Evolutionary conservation across 2,329 filamentous ascomycete genomes (phyloP).

Genomic region (Coniosporium tulheliwenetii): DNA sequence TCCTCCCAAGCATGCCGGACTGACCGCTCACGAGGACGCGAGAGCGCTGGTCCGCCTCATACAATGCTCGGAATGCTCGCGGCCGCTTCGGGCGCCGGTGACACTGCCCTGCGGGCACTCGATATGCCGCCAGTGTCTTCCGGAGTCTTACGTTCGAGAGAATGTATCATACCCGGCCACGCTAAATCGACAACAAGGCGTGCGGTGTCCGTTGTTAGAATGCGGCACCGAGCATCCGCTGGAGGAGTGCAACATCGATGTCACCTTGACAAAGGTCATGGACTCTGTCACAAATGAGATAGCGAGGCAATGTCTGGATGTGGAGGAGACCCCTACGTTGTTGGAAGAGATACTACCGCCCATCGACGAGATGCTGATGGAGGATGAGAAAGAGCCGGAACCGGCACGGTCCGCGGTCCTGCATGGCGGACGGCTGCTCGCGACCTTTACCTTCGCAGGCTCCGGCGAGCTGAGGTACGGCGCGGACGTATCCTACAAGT

Average conservation of each 20-base stretch:
- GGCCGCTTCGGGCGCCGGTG: constrained; percentile 50
- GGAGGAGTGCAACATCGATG: constrained; percentile 63
- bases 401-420: constrained; percentile 26
- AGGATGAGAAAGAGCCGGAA: constrained; percentile 16
- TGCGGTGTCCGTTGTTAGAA: constrained; percentile 54
- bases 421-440: constrained; percentile 43
- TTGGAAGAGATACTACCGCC: constrained; percentile 25
- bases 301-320: constrained; percentile 17
- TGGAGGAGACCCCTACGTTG: constrained; percentile 18
- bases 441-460: constrained; percentile 51
- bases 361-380: constrained; percentile 16
- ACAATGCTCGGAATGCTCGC: constrained; percentile 62
- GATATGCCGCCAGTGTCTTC: constrained; percentile 62
- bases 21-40: constrained; percentile 38
- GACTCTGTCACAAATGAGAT: constrained; percentile 42
- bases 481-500: constrained; percentile 37
- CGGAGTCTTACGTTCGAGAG: constrained; percentile 44
- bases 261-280: constrained; percentile 59
- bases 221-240: constrained; percentile 59
- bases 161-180: constrained; percentile 66
- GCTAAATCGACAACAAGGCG: constrained; percentile 50
- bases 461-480: constrained; percentile 42
- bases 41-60: constrained; percentile 55
- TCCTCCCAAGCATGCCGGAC: constrained; percentile 17
- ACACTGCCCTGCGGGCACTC: constrained; percentile 71